Conservation (phyloP, 805 yeast genomes). For the Cyberlindnera veronae region DNA sequence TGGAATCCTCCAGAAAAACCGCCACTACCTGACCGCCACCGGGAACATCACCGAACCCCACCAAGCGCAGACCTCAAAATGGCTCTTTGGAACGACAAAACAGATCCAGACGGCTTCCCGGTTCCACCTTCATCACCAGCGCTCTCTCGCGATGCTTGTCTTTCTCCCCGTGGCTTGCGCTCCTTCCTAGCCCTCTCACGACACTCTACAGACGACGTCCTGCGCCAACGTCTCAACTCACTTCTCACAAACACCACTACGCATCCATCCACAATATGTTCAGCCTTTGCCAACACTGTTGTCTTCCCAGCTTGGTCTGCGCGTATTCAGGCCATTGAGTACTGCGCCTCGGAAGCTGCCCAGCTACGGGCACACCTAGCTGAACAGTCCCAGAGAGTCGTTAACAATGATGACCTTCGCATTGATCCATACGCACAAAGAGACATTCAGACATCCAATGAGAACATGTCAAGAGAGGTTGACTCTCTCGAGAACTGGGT, state of each 20-base stretch:
- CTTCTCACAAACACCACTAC: slow-evolving; percentile 18
- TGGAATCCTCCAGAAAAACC: neutral
- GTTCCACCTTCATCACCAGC: slow-evolving; percentile 24
- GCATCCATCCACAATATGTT: slow-evolving; percentile 27
- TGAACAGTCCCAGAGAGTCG: slow-evolving; percentile 7
- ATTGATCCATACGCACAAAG: slow-evolving; percentile 51
- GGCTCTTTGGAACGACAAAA: slow-evolving; percentile 25
- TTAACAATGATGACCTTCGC: slow-evolving; percentile 19
- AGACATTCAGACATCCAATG: slow-evolving; percentile 32
- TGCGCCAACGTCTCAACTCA: slow-evolving; percentile 41
- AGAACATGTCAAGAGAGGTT: slow-evolving; percentile 27
- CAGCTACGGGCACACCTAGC: slow-evolving; percentile 17
- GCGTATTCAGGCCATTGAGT: slow-evolving; percentile 38
- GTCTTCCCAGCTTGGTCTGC: slow-evolving; percentile 47
- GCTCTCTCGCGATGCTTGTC: slow-evolving; percentile 30
- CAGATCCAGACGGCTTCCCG: slow-evolving; percentile 21
- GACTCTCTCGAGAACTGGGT: slow-evolving; percentile 34
- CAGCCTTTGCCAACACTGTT: slow-evolving; percentile 32
- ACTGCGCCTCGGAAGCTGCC: slow-evolving; percentile 38
- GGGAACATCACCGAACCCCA: too few species aligned
- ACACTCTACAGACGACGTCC: slow-evolving; percentile 41
- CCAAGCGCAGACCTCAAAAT: too few species aligned
- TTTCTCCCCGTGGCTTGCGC: slow-evolving; percentile 33
- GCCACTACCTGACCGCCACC: neutral
- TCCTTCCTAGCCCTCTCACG: slow-evolving; percentile 37